Percentiles rank a stretch among this genome's conserved stretches.
These are phyloP conservation scores for Xerocomus spinulosus DNA, from an alignment of 768 basidiomycete species.

Conservation along the genomic window DNA sequence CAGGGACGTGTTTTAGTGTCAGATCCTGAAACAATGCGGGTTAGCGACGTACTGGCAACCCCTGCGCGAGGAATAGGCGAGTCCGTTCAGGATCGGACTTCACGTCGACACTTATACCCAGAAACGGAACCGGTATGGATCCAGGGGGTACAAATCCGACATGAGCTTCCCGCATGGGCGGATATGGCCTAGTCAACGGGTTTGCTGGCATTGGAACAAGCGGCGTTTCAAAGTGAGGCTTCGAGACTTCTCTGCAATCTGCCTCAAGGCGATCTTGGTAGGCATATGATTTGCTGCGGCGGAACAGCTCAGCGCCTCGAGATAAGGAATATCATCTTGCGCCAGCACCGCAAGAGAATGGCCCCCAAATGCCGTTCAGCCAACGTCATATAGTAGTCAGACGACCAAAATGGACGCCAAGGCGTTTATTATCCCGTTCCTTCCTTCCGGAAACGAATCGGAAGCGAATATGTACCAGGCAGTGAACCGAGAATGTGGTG, in stretches of 20 bases:
- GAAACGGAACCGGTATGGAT: background rate
- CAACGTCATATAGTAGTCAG: no score
- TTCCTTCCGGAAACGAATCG: no score
- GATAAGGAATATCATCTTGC: no score
- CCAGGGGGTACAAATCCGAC: background rate
- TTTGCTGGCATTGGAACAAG: no score
- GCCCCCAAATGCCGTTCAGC: no score
- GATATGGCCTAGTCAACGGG: conserved; percentile 1
- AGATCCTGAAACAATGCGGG: background rate
- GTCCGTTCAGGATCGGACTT: background rate
- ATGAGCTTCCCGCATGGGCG: conserved; percentile 11
- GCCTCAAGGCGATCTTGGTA: background rate
- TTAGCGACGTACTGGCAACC: background rate
- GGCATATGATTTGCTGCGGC: no score
- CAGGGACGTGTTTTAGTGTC: background rate
- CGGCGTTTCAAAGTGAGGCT: background rate
- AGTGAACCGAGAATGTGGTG: no score
- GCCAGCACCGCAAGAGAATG: no score
- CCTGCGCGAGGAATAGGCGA: background rate
- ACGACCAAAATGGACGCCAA: no score
- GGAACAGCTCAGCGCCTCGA: no score
- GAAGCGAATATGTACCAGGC: no score
- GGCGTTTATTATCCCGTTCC: no score
- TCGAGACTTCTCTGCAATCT: background rate
- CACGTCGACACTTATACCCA: background rate